Evolutionary conservation across 345 rosid species (phyloP).

Genomic region (Sonneratia alba): DNA sequence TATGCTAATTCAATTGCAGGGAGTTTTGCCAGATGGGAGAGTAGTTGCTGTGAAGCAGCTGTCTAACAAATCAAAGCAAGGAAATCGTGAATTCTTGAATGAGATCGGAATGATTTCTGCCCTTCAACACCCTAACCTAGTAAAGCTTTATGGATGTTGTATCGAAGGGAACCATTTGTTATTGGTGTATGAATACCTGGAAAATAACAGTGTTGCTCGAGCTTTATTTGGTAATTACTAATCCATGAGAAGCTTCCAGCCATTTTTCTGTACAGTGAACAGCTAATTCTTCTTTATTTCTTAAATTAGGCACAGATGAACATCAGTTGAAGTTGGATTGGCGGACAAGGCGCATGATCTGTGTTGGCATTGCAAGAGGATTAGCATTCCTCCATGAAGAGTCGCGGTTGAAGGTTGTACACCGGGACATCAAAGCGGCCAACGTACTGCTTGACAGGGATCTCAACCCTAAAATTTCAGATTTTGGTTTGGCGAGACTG

Average conservation of each 20-base stretch:
- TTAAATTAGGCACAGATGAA: not conserved
- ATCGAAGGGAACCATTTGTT: constrained; percentile 10
- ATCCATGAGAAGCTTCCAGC: not conserved
- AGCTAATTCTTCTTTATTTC: not conserved
- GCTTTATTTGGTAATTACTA: too few species aligned
- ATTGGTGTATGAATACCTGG: constrained; percentile 11
- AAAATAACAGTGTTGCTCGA: constrained; percentile 13
- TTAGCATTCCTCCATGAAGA: constrained; percentile 14
- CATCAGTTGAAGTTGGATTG: constrained; percentile 12
- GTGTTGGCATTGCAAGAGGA: constrained; percentile 9
- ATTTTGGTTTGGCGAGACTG: constrained; percentile 9
- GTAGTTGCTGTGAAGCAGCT: constrained; percentile 9
- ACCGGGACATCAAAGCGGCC: constrained; percentile 11
- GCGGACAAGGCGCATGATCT: constrained; percentile 8
- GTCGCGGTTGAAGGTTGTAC: constrained; percentile 9
- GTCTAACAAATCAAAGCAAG: constrained; percentile 13
- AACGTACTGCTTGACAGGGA: constrained; percentile 3
- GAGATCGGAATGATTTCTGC: constrained; percentile 17
- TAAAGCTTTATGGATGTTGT: constrained; percentile 13
- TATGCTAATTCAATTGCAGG: constrained; percentile 6
- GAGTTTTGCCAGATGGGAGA: constrained; percentile 8
- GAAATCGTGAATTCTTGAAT: constrained; percentile 12
- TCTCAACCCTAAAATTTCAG: constrained; percentile 9
- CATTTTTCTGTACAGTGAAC: not conserved
- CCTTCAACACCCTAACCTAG: constrained; percentile 13